These are phyloP conservation scores for Musa acuminata DNA, from an alignment of 176 grass and related monocot species.

Conservation along the genomic window DNA sequence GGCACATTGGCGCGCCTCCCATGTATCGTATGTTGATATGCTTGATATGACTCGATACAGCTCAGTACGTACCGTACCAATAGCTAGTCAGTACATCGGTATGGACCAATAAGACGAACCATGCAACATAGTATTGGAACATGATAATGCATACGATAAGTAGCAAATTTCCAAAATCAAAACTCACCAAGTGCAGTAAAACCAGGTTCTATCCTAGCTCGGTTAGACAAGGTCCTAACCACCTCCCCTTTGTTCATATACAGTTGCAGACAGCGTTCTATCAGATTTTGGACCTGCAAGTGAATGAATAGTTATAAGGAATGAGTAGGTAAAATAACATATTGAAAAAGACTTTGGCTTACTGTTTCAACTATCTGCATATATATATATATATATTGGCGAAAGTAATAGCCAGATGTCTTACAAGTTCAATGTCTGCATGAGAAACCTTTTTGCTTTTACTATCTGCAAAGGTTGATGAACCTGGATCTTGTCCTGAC, in stretches of 20 bases:
- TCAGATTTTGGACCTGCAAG: conserved; percentile 93
- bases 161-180: background rate
- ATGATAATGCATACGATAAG: background rate
- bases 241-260: conserved; percentile 98
- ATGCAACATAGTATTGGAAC: background rate
- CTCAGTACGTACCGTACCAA: too few relatives aligned
- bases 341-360: too few relatives aligned
- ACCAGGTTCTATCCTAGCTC: conserved; percentile 92
- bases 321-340: too few relatives aligned
- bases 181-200: conserved; percentile 85
- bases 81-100: too few relatives aligned
- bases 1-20: too few relatives aligned
- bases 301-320: background rate
- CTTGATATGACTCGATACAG: too few relatives aligned
- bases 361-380: too few relatives aligned
- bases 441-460: conserved; percentile 89
- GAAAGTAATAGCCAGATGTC: background rate
- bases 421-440: conserved; percentile 98
- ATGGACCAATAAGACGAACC: too few relatives aligned
- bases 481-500: conserved; percentile 53
- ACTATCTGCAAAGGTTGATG: conserved; percentile 45
- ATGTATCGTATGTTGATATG: too few relatives aligned
- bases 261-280: conserved; percentile 89
- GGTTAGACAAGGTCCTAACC: conserved; percentile 74
- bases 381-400: background rate